Evolutionary conservation across 108 stramenopile genomes (phyloP), one percentile per base, ranked within the genome.

Genomic region (Cyclotella kingstonii): DNA sequence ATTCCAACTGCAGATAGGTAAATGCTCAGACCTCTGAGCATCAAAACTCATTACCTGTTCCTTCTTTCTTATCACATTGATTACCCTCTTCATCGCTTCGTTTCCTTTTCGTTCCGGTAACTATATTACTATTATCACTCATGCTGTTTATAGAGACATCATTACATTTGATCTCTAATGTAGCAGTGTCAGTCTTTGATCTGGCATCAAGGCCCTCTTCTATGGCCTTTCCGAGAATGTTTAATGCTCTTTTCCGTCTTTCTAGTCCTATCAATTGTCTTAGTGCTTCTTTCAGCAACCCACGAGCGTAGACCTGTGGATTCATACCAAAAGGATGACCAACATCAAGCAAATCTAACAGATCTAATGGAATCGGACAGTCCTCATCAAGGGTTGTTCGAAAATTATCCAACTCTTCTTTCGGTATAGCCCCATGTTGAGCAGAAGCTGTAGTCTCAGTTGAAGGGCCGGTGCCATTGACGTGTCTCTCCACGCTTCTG

Each of bases 261-360:
- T 82, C 77, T 56, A 92, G 47, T 3, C 85, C 85, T 47, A 75
- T 76, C 48, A 92, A 46, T 73, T 92, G 87, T 41, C 86, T 78
- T 39, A 88, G 26, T 1, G 83, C 76, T 52, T 85, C 86, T 9
- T 68, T 68, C 30, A 92, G 70, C 48, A 92, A 68, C 10, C 84
- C 87, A 29, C 85, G 64, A 3, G 86, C 78, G 80, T 88, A 92
- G 39, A 83, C 81, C 51, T 86, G 85, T 8, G 90, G 90, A 73
- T 92, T 86, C 40, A 87, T 49, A 8, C 86, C 85, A 60, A 69
- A 69, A 7, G 54, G 51, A 43, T 63, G 48, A 17, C 77, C 79
- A 46, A 81, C 71, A 62, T 92, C 90, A 33, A 92, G 54, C 60
- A 92, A 72, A 55, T 89, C 90, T 64, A 92, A 63, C 31, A 92